These are phyloP conservation scores for Lathyrus oleraceus DNA, from an alignment of 306 rosid genomes.

Conservation along the genomic window DNA sequence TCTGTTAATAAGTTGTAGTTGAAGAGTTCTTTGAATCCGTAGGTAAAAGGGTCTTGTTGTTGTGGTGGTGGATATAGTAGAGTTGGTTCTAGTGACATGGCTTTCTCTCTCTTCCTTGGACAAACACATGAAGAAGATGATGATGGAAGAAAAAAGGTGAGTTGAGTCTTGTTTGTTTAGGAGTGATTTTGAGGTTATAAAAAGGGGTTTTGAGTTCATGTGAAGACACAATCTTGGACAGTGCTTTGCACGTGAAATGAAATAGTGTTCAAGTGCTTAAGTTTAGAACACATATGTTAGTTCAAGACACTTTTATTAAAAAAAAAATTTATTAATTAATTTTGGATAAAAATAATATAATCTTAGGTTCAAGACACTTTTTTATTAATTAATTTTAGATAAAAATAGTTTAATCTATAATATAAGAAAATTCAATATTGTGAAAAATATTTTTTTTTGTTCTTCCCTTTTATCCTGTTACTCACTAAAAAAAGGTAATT, in stretches of 20 bases:
- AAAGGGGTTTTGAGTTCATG: slow-evolving; percentile 31
- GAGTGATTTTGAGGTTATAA: slow-evolving; percentile 42
- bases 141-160: slow-evolving; percentile 5
- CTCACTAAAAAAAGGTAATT: too few species aligned
- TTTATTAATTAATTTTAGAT: too few species aligned
- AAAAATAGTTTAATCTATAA: too few species aligned
- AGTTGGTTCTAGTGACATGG: slow-evolving; percentile 81
- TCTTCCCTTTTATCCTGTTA: too few species aligned
- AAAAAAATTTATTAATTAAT: too few species aligned
- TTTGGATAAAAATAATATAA: too few species aligned
- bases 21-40: slow-evolving; percentile 49
- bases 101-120: slow-evolving; percentile 28
- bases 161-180: slow-evolving; percentile 38
- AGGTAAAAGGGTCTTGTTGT: slow-evolving; percentile 55
- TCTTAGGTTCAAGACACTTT: too few species aligned
- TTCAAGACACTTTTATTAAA: too few species aligned
- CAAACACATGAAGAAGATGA: slow-evolving; percentile 37
- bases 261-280: background rate
- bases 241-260: slow-evolving; percentile 69
- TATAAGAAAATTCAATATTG: too few species aligned
- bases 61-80: slow-evolving; percentile 40
- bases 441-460: too few species aligned
- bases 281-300: background rate
- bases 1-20: slow-evolving; percentile 44
- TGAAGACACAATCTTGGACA: slow-evolving; percentile 43